A percentile compares a stretch with the other conserved stretches of the same genome.
phyloP scores from a whole-genome alignment of 2,329 filamentous ascomycete species.

The Aspergillus thermomutatus region DNA sequence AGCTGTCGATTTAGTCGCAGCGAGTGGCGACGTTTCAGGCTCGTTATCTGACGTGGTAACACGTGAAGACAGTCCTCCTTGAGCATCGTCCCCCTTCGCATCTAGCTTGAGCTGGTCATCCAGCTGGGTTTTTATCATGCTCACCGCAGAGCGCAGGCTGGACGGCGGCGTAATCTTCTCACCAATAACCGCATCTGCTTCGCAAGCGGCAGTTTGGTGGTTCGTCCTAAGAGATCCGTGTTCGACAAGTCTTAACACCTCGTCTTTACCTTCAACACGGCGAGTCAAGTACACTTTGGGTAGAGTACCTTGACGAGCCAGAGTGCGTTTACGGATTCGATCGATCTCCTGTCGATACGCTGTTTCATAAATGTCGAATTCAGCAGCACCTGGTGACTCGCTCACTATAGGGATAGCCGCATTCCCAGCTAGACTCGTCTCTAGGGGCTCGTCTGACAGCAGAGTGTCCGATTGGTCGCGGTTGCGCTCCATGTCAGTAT shows the following conservation, averaged over 20 bases:
- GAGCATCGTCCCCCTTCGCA: background rate
- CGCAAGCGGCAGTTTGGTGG: background rate
- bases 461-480: constrained; percentile 31
- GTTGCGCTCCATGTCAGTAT: constrained; percentile 11
- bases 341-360: constrained; percentile 82
- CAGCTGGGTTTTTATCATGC: constrained; percentile 15
- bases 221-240: constrained; percentile 17
- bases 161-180: constrained; percentile 8
- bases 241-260: constrained; percentile 31
- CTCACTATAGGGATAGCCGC: constrained; percentile 55
- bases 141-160: constrained; percentile 11
- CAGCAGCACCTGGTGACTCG: constrained; percentile 79
- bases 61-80: background rate
- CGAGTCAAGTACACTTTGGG: constrained; percentile 59
- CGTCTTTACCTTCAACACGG: constrained; percentile 45
- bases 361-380: constrained; percentile 83
- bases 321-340: constrained; percentile 57
- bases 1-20: constrained; percentile 1
- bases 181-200: constrained; percentile 5
- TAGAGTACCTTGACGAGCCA: constrained; percentile 36
- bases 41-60: background rate
- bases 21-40: background rate
- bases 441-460: constrained; percentile 33
- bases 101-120: constrained; percentile 5
- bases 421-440: constrained; percentile 11